Evolutionary conservation across 345 rosid species (phyloP), one percentile per base, ranked within the genome.

Genomic region (Nasturtium officinale): DNA sequence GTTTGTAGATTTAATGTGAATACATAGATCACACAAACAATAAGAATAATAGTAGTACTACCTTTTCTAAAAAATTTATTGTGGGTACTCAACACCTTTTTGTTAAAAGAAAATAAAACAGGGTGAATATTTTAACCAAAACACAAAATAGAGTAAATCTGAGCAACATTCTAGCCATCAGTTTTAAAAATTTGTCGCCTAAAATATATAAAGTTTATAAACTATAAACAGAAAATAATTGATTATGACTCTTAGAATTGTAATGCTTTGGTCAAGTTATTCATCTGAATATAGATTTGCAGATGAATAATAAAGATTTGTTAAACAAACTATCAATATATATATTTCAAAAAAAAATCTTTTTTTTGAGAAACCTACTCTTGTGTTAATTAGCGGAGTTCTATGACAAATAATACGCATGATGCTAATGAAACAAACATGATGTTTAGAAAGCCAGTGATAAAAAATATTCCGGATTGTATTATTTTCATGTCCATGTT

Each of bases 1-100:
- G 6, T n/a, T 29, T 55, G 0, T 4, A 7, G 18, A 58, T n/a
- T 32, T 12, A 9, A 21, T 58, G 6, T 33, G 13, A 8, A 43
- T 45, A 15, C 18, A 67, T 45, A 33, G 12, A 70, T 30, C 52
- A 58, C 10, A 68, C 30, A 56, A 47, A 45, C 33, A 35, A 60
- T 23, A 58, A n/a, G 18, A 35, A 58, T 47, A 46, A 20, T 28
- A 52, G 15, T 47, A 62, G 15, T 47, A 62, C 21, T 25, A 28
- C 7, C 6, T 8, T 54, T 29, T 55, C 13, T 15, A 13, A 61
- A 28, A 63, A 3, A 29, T 47, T 48, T 32, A 20, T 50, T 50
- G 16, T 30, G 5, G 9, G 72, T 67, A 52, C 55, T 29, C 30
- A 32, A 30, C 30, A 28, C 16, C 43, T 45, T 46, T 46, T 43